Conservation (phyloP, 1,284 basidiomycete genomes). For the Pyrrhoderma noxium region DNA sequence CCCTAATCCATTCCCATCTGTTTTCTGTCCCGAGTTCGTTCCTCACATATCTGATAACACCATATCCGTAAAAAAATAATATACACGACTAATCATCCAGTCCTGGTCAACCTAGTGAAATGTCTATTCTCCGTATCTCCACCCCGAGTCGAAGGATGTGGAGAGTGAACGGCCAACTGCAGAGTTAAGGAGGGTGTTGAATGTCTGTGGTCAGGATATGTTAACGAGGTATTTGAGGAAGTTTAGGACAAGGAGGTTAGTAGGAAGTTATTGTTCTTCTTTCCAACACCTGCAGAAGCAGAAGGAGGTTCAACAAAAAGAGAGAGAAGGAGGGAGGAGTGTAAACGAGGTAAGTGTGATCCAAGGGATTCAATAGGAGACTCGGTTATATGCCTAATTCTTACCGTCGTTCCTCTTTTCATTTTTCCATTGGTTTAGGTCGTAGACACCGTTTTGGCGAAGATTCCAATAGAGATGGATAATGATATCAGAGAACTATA, state of each 20-base stretch:
- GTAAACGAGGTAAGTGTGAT: no score
- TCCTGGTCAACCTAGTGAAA: conserved; percentile 79
- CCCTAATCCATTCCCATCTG: no score
- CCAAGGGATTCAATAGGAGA: no score
- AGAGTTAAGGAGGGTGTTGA: conserved; percentile 55
- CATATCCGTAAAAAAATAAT: no score
- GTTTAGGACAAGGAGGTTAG: conserved; percentile 28
- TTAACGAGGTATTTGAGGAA: conserved; percentile 55
- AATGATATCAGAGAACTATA: conserved; percentile 43
- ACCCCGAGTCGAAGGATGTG: conserved; percentile 45
- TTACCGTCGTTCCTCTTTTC: no score
- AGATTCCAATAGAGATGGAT: conserved; percentile 60
- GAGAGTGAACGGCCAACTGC: conserved; percentile 58
- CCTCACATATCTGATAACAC: no score
- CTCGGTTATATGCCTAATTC: no score
- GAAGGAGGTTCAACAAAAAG: no score
- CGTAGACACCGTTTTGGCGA: conserved; percentile 77
- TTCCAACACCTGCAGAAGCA: no score
- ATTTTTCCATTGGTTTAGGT: conserved; percentile 37
- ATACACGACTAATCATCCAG: conserved; percentile 49
- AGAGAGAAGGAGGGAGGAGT: no score
- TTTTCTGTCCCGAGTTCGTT: no score
- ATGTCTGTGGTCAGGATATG: conserved; percentile 59
- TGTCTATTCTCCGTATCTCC: conserved; percentile 82
- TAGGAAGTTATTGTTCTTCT: conserved; percentile 11